Evolutionary conservation across 2,329 filamentous ascomycete species (phyloP), one percentile per base, ranked within the genome.

Genomic region (Purpureocillium takamizusanense): DNA sequence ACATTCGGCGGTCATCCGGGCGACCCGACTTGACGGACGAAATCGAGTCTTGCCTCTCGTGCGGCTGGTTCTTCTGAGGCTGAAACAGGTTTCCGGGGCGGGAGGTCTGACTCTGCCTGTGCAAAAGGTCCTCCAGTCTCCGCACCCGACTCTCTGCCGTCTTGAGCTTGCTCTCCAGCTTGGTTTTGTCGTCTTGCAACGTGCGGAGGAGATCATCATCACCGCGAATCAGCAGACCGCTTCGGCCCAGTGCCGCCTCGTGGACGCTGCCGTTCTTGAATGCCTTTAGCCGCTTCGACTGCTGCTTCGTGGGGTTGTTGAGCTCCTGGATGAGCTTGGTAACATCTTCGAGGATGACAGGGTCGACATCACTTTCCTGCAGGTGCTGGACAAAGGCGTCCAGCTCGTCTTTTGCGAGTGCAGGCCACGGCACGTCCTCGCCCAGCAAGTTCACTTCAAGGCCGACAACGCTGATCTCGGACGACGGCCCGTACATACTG

Each of bases 261-360:
- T 95, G 88, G 29, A 97, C 76, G 54, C 92, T 97, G 13, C 92
- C 92, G 54, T 94, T 92, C 56, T 95, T 95, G 68, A 98, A 97
- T 5, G 87, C 88, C 57, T 90, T 94, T 7, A 92, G 77, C 41
- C 87, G 78, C 59, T 87, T 89, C 43, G 81, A 77, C 55, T 94
- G 89, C 56, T 92, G 86, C 50, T 83, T 87, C 1, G 86, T 92
- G 3, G 90, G 88, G 40, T 75, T 78, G 55, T 81, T 81, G 12
- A 97, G 70, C 38, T 94, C 88, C 43, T 81, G 79, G 42, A 94
- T 74, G 14, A 88, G 75, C 52, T 87, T 85, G 4, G 71, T 67
- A 27, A 97, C 70, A 37, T 94, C 86, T 10, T 80, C 72, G 2
- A 86, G 67, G 42, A 89, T 67, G 2, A 69, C 67, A 5, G 77